These are phyloP conservation scores for Oryza longistaminata DNA, from an alignment of 176 grass and related monocot species.

Conservation along the genomic window DNA sequence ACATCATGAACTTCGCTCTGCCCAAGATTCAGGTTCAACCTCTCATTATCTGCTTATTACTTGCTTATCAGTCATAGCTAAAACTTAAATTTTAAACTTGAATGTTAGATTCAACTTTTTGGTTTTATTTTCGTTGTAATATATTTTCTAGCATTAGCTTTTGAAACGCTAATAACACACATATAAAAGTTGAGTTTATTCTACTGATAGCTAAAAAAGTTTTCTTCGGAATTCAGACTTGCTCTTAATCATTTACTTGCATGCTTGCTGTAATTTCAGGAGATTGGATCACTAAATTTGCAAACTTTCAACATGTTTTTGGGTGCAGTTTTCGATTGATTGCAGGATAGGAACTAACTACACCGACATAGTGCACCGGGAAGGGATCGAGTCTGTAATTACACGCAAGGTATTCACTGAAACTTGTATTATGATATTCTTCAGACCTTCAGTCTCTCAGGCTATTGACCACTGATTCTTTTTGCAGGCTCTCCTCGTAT, in stretches of 20 bases:
- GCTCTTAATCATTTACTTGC: too few relatives aligned
- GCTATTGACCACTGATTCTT: background rate
- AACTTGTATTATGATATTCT: background rate
- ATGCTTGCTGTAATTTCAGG: background rate
- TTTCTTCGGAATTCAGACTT: background rate
- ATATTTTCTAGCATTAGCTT: too few relatives aligned
- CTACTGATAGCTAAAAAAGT: too few relatives aligned
- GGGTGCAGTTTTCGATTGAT: constrained; percentile 67
- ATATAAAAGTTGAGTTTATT: too few relatives aligned
- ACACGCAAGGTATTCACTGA: constrained; percentile 56
- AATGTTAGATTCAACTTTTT: too few relatives aligned
- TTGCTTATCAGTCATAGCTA: too few relatives aligned
- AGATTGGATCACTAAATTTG: background rate
- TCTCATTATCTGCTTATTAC: too few relatives aligned
- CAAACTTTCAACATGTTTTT: background rate
- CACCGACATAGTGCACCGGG: constrained; percentile 54
- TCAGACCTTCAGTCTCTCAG: constrained; percentile 8
- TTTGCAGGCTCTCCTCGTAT: constrained; percentile 59
- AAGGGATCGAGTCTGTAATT: constrained; percentile 34
- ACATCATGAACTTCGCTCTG: constrained; percentile 68
- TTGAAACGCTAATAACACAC: too few relatives aligned
- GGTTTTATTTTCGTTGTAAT: too few relatives aligned
- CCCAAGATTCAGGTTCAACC: constrained; percentile 58
- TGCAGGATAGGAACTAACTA: constrained; percentile 80
- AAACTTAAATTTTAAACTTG: background rate